Evolutionary conservation across 192 early-diverging fungal genomes (phyloP).

Genomic region (Martensiomyces pterosporus): DNA sequence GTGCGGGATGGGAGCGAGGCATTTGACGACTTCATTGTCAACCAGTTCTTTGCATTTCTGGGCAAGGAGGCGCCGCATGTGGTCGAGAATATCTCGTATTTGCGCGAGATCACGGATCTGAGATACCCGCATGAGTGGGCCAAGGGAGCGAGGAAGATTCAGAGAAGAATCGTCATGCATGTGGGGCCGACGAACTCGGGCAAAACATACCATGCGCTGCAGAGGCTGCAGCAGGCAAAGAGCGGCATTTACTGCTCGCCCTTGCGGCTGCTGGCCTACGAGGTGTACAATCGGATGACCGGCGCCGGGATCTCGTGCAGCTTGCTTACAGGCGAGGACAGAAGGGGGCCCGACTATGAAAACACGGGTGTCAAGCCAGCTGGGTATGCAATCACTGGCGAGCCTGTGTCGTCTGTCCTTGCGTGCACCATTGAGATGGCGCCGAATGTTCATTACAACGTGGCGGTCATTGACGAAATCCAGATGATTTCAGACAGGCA

Average conservation of each 20-base stretch:
- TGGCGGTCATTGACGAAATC: conserved; percentile 96
- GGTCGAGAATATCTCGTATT: conserved; percentile 39
- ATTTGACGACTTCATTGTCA: conserved; percentile 24
- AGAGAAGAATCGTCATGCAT: conserved; percentile 84
- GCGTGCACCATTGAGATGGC: conserved; percentile 94
- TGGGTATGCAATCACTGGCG: conserved; percentile 11
- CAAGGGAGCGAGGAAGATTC: conserved; percentile 64
- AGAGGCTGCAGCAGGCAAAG: conserved; percentile 57
- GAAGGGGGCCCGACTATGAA: conserved; percentile 52
- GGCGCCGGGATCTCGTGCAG: conserved; percentile 68
- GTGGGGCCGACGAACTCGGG: conserved; percentile 98
- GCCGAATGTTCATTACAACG: conserved; percentile 55
- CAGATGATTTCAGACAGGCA: conserved; percentile 86
- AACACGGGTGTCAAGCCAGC: conserved; percentile 15
- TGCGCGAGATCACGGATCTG: conserved; percentile 68
- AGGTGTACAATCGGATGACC: conserved; percentile 87
- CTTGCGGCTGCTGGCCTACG: conserved; percentile 86
- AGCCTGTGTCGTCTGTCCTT: conserved; percentile 47
- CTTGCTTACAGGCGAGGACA: conserved; percentile 90
- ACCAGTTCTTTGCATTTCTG: conserved; percentile 50
- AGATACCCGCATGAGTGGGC: conserved; percentile 79
- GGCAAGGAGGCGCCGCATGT: conserved; percentile 40
- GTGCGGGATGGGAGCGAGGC: conserved; percentile 12
- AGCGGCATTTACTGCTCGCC: conserved; percentile 87
- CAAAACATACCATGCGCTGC: conserved; percentile 87